Evolutionary conservation across 768 basidiomycete genomes (phyloP), one percentile per base, ranked within the genome.

Genomic region (Serendipita sp.): DNA sequence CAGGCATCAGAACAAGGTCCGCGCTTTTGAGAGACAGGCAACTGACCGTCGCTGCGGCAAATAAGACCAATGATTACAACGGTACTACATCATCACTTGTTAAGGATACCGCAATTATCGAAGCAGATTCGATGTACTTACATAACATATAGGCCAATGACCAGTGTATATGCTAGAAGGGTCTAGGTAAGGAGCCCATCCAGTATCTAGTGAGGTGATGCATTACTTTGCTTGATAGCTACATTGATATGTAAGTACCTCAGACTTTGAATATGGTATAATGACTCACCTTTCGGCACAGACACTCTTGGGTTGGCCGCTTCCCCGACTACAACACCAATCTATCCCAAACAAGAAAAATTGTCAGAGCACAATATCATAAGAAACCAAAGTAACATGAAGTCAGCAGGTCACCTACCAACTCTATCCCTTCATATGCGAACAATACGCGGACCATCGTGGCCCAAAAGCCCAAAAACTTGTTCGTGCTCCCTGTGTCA

Each of bases 311-410:
- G 53, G 28, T 58, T 58, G 22, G 53, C 53, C 9, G 31, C 53
- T 31, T 58, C 53, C 11, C 53, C 53, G 30, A 58, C n/a, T 3
- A 33, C 53, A n/a, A 58, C 53, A 58, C 53, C 53, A 48, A 48
- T 48, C 45, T 48, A 20, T 42, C 42, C 20, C 42, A 11, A 20
- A 42, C 20, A 11, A 11, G 42, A 42, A n/a, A n/a, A n/a, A n/a
- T n/a, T n/a, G n/a, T n/a, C n/a, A n/a, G n/a, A n/a, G n/a, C n/a
- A n/a, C n/a, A n/a, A n/a, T n/a, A n/a, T n/a, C n/a, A n/a, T n/a
- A n/a, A n/a, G n/a, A n/a, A n/a, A n/a, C n/a, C n/a, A n/a, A n/a
- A n/a, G n/a, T n/a, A n/a, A n/a, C n/a, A n/a, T n/a, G n/a, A n/a
- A n/a, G n/a, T n/a, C n/a, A n/a, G n/a, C n/a, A 48, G 26, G n/a